These are phyloP conservation scores for Claviceps sp. DNA, from an alignment of 2,329 filamentous ascomycete species.

Conservation along the genomic window DNA sequence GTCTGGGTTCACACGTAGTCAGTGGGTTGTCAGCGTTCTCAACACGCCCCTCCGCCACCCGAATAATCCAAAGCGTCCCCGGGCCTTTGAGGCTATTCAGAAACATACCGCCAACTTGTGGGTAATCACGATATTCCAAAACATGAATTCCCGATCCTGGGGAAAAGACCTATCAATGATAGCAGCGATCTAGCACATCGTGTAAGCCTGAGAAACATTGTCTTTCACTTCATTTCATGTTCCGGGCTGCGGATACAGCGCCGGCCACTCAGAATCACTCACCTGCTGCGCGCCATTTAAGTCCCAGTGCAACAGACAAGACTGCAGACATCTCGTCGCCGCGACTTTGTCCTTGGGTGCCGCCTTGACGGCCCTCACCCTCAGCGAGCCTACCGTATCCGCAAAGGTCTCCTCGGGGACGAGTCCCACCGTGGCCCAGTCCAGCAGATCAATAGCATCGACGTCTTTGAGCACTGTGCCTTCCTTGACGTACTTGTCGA, in stretches of 20 bases:
- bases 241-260: not conserved
- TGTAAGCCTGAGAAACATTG: not conserved
- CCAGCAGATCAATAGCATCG: conserved; percentile 39
- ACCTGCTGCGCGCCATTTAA: conserved; percentile 44
- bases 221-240: not conserved
- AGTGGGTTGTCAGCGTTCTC: no score
- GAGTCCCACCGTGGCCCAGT: conserved; percentile 35
- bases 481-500: conserved; percentile 34
- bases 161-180: conserved; percentile 38
- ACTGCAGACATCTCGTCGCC: conserved; percentile 33
- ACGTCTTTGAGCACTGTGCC: conserved; percentile 33
- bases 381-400: conserved; percentile 35
- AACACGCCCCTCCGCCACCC: no score
- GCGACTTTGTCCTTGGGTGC: conserved; percentile 31
- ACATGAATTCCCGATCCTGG: conserved; percentile 34
- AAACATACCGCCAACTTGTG: conserved; percentile 37
- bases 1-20: conserved; percentile 18
- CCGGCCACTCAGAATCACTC: conserved; percentile 4
- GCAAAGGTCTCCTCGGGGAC: conserved; percentile 27
- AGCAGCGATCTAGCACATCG: conserved; percentile 33
- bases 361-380: conserved; percentile 38
- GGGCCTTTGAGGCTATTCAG: no score
- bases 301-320: conserved; percentile 42
- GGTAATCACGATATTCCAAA: conserved; percentile 41
- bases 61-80: no score